These are phyloP conservation scores for Vitis riparia DNA, from an alignment of 164 flowering plant species.

Conservation along the genomic window DNA sequence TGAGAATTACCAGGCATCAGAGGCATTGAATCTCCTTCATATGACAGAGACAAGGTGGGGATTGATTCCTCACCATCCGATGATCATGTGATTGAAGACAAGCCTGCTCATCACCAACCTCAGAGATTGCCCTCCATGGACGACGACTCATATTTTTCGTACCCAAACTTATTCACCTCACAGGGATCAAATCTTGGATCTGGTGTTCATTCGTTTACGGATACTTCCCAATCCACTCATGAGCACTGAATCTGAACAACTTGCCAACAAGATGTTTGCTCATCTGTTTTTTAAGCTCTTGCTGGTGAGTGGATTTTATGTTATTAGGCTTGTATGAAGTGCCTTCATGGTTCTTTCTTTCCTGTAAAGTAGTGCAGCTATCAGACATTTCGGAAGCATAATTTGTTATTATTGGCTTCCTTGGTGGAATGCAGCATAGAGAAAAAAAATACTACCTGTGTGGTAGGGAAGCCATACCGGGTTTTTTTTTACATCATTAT, in stretches of 20 bases:
- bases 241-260: conserved; percentile 12
- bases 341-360: too few relatives aligned
- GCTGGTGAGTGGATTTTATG: too few relatives aligned
- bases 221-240: conserved; percentile 25
- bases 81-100: conserved; percentile 24
- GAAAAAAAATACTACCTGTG: too few relatives aligned
- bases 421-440: too few relatives aligned
- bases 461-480: too few relatives aligned
- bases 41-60: conserved; percentile 30
- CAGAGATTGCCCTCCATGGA: conserved; percentile 64
- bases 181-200: conserved; percentile 30
- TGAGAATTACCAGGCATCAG: conserved; percentile 7
- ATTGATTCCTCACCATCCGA: conserved; percentile 28
- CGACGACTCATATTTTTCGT: conserved; percentile 72
- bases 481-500: too few relatives aligned
- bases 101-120: conserved; percentile 23
- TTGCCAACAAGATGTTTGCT: too few relatives aligned
- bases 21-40: conserved; percentile 25
- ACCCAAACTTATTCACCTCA: conserved; percentile 78
- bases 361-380: too few relatives aligned
- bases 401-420: too few relatives aligned
- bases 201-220: conserved; percentile 21
- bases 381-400: too few relatives aligned
- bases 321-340: too few relatives aligned
- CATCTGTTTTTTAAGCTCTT: too few relatives aligned